Percentiles rank a stretch among this genome's conserved stretches.
Conservation (phyloP, 768 basidiomycete genomes). For the Daedaleopsis sinensis region DNA sequence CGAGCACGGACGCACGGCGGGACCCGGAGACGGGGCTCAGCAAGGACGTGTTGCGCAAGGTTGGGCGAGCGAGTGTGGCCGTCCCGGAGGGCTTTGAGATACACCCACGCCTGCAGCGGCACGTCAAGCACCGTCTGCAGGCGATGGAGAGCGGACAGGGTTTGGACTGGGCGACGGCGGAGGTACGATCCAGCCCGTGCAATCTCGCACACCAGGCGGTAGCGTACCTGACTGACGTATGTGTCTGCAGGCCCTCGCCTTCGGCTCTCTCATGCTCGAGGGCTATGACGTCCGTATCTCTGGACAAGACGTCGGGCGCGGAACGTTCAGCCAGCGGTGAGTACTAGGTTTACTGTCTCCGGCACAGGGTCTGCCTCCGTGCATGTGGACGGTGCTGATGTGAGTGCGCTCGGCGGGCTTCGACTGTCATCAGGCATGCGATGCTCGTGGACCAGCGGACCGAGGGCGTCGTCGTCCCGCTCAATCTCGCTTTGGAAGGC, state of each 20-base stretch:
- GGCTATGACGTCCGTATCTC: constrained; percentile 87
- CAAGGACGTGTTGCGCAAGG: constrained; percentile 48
- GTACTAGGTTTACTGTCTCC: constrained; percentile 9
- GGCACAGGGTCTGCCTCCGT: background rate
- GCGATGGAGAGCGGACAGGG: constrained; percentile 70
- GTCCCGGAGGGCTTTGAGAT: constrained; percentile 67
- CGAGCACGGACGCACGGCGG: constrained; percentile 49
- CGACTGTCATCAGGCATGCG: constrained; percentile 57
- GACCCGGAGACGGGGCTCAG: constrained; percentile 73
- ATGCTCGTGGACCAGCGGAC: constrained; percentile 91
- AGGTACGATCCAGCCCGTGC: constrained; percentile 46
- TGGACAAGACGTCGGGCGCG: constrained; percentile 91
- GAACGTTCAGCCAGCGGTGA: constrained; percentile 83
- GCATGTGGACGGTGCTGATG: background rate
- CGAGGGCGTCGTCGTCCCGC: constrained; percentile 77
- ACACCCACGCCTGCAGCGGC: constrained; percentile 76
- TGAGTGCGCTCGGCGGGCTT: background rate
- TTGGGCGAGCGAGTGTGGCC: constrained; percentile 72
- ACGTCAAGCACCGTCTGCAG: constrained; percentile 76
- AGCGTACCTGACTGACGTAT: background rate
- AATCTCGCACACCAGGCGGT: background rate
- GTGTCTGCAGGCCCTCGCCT: constrained; percentile 70
- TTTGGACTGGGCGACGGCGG: constrained; percentile 89
- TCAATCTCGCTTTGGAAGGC: constrained; percentile 69
- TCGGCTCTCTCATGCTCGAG: constrained; percentile 83